Evolutionary conservation across 768 basidiomycete genomes (phyloP), one percentile per base, ranked within the genome.

Genomic region (Royoungia palumana): DNA sequence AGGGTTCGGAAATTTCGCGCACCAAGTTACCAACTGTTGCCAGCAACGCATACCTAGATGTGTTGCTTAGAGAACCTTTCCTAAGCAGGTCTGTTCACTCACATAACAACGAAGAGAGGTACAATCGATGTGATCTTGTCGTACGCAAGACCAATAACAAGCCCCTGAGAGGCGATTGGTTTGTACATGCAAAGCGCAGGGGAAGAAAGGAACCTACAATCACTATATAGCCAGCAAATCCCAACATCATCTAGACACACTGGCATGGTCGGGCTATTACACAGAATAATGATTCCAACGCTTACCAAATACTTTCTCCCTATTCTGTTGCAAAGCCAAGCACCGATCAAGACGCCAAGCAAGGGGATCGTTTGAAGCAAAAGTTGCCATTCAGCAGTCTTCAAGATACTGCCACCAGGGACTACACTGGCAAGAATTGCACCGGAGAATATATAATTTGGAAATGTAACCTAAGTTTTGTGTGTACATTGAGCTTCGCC

Each of bases 351-450:
- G 49, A 79, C 71, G 39, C 85, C 85, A 16, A 85, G 84, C 16
- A 87, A 65, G 2, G 83, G 74, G 43, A 87, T 74, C 12, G 75
- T 58, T n/a, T 78, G 79, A 6, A 85, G 73, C 4, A 86, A 70
- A n/a, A 87, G 75, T 57, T 84, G 83, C 72, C 76, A 86, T 61
- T 85, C 84, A 5, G 83, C 83, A 3, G 78, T 86, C 49, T 65
- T 51, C 60, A 80, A 81, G 63, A 83, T 73, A 57, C 74, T 70
- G 3, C 73, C 72, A 32, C 75, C 58, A 37, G 78, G 74, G 40
- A 85, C 81, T 25, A 87, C 78, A 41, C 76, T 80, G 4, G 82
- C 74, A 22, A 89, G 85, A 49, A 86, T 86, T 5, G 78, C 76
- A 5, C 78, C 79, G 20, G 78, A 79, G 67, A 85, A 87, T 6